phyloP scores from a whole-genome alignment of 805 yeast genomes.

The Jamesozyma spencerorum region DNA sequence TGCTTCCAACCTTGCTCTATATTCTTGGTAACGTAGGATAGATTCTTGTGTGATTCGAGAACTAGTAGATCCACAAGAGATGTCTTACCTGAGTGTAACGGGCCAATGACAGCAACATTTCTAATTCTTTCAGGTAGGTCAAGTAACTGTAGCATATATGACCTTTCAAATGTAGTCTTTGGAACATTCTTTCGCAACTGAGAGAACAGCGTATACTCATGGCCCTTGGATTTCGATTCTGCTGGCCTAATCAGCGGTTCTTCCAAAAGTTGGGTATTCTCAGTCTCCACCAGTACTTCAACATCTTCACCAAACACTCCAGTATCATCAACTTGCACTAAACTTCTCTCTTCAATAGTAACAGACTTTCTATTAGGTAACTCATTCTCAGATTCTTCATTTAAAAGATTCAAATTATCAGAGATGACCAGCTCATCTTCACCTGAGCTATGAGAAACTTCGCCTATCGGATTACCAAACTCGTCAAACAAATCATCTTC shows the following conservation, averaged over 20 bases:
- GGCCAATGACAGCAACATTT: constrained; percentile 73
- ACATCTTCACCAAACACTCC: constrained; percentile 54
- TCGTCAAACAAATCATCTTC: constrained; percentile 73
- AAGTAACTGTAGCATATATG: constrained; percentile 46
- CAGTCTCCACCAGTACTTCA: constrained; percentile 50
- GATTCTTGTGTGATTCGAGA: constrained; percentile 47
- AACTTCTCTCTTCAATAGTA: not conserved
- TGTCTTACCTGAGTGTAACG: constrained; percentile 80
- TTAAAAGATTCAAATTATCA: not conserved
- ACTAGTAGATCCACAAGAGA: constrained; percentile 62
- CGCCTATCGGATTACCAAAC: constrained; percentile 29
- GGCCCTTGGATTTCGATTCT: constrained; percentile 30
- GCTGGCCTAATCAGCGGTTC: constrained; percentile 61
- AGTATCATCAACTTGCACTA: constrained; percentile 24
- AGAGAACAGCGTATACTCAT: constrained; percentile 13
- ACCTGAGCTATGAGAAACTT: constrained; percentile 3
- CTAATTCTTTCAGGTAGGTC: constrained; percentile 55
- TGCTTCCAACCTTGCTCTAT: constrained; percentile 35
- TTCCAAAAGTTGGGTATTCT: constrained; percentile 41
- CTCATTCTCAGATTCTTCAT: constrained; percentile 1
- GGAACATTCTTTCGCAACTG: constrained; percentile 37
- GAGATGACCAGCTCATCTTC: not conserved
- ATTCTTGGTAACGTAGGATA: constrained; percentile 24
- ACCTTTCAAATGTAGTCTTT: constrained; percentile 47
- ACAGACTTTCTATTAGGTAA: not conserved